Percentiles rank a stretch among this genome's conserved stretches.
These are phyloP conservation scores for Bidens hawaiensis DNA, from an alignment of 140 eudicot genomes.

Conservation along the genomic window DNA sequence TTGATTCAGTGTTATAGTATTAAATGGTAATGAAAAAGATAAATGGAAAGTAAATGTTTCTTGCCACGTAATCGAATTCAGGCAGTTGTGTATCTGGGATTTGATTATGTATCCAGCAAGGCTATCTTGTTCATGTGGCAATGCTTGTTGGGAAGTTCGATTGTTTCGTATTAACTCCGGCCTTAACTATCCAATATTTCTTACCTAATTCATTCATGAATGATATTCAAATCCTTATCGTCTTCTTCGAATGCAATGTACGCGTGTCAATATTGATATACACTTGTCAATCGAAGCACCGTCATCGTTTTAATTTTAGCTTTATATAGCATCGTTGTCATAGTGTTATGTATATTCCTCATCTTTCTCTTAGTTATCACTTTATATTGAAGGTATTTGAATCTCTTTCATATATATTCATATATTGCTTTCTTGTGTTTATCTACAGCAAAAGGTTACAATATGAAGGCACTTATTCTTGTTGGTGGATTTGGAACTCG, in stretches of 20 bases:
- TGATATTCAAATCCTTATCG: constrained; percentile 11
- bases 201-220: constrained; percentile 3
- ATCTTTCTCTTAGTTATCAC: constrained; percentile 26
- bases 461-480: constrained; percentile 98
- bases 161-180: constrained; percentile 12
- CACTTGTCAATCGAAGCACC: constrained; percentile 26
- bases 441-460: constrained; percentile 31
- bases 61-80: constrained; percentile 1
- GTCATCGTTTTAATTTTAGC: constrained; percentile 13
- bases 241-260: constrained; percentile 20
- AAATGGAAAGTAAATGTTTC: background rate
- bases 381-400: constrained; percentile 21
- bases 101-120: constrained; percentile 25
- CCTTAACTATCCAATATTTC: constrained; percentile 19
- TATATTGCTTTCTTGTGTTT: constrained; percentile 9
- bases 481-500: constrained; percentile 99
- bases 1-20: background rate
- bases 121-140: constrained; percentile 5
- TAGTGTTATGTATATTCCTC: constrained; percentile 33
- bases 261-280: constrained; percentile 26
- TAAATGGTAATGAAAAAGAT: background rate
- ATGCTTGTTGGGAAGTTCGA: background rate
- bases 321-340: constrained; percentile 12
- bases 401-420: constrained; percentile 6
- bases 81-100: constrained; percentile 34